phyloP scores from a whole-genome alignment of 2,329 filamentous ascomycete species.

The Leptographium flavum region DNA sequence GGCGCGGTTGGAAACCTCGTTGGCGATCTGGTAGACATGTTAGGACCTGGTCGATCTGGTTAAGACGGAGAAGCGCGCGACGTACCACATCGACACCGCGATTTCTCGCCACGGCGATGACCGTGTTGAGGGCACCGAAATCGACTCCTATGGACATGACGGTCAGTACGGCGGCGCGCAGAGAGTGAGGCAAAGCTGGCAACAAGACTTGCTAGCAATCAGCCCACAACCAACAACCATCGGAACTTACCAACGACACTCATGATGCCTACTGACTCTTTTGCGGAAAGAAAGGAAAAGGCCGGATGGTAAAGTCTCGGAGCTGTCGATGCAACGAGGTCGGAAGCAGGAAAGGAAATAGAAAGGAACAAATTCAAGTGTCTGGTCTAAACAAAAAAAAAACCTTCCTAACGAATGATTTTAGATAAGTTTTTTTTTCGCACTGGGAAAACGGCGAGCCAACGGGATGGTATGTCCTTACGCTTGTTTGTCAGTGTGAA shows the following conservation, averaged over 20 bases:
- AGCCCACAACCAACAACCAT: neutral
- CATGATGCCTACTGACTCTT: slow-evolving; percentile 6
- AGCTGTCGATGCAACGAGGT: neutral
- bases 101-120: slow-evolving; percentile 94
- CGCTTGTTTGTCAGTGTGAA: neutral
- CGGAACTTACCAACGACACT: slow-evolving; percentile 12
- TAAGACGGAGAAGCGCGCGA: slow-evolving; percentile 20
- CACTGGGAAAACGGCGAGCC: neutral
- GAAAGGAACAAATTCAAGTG: neutral
- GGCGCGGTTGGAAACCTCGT: slow-evolving; percentile 96
- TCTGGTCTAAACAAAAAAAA: slow-evolving; percentile 1
- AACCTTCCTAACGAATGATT: neutral
- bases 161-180: slow-evolving; percentile 2
- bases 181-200: neutral
- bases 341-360: neutral
- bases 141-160: slow-evolving; percentile 51
- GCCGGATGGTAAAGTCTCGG: neutral
- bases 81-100: slow-evolving; percentile 97
- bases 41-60: slow-evolving; percentile 3
- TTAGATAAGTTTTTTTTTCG: neutral
- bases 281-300: neutral
- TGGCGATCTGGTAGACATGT: slow-evolving; percentile 58
- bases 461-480: neutral
- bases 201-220: neutral
- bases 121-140: slow-evolving; percentile 92